Conservation (phyloP, 495 filamentous ascomycete species). For the Talaromyces ruber region DNA sequence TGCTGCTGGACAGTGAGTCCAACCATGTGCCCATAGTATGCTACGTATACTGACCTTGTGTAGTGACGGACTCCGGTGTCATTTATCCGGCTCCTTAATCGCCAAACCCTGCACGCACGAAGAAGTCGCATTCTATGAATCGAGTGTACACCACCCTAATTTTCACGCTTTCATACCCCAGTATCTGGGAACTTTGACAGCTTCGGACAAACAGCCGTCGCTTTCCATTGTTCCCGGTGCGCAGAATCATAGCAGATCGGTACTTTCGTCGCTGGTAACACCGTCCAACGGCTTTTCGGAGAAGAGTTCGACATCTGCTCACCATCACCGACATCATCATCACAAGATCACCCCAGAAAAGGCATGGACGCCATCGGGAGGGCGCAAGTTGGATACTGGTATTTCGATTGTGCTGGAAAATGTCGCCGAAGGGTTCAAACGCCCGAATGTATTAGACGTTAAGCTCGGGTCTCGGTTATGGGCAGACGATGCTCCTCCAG, state of each 20-base stretch:
- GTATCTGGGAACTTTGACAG: constrained; percentile 69
- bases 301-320: constrained; percentile 1
- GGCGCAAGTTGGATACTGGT: constrained; percentile 59
- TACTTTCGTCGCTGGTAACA: constrained; percentile 29
- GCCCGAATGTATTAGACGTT: constrained; percentile 89
- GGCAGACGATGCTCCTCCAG: constrained; percentile 69
- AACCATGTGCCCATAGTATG: neutral
- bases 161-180: constrained; percentile 76
- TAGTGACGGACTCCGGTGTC: constrained; percentile 88
- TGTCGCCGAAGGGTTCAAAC: constrained; percentile 68
- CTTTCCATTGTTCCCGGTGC: constrained; percentile 29
- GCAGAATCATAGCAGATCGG: constrained; percentile 27
- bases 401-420: constrained; percentile 83
- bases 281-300: constrained; percentile 12
- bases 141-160: constrained; percentile 55
- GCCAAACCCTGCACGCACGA: constrained; percentile 88
- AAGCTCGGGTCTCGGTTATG: constrained; percentile 84
- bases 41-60: neutral
- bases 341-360: constrained; percentile 10
- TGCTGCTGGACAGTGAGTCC: constrained; percentile 89
- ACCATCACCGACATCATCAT: neutral
- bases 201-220: constrained; percentile 43
- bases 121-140: constrained; percentile 91
- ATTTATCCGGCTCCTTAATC: constrained; percentile 73
- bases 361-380: constrained; percentile 40